Percentiles rank a stretch among this genome's conserved stretches.
Conservation (phyloP, 106 monocot species). For the Triglochin maritima region DNA sequence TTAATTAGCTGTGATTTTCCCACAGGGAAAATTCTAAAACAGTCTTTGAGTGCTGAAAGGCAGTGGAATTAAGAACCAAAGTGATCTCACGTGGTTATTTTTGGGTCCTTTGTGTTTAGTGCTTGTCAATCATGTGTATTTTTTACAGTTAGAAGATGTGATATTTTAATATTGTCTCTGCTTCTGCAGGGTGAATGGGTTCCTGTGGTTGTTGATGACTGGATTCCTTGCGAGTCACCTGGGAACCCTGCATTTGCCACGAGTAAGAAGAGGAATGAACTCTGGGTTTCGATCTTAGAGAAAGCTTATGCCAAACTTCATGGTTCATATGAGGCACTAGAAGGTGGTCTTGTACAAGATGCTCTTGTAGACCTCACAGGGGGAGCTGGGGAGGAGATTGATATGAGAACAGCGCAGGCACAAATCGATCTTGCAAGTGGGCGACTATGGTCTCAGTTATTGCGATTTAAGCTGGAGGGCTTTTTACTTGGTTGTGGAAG, state of each 20-base stretch:
- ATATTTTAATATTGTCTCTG: too few relatives aligned
- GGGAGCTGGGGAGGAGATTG: slow-evolving; percentile 98
- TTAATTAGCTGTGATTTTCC: too few relatives aligned
- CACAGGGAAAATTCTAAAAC: too few relatives aligned
- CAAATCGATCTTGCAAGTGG: slow-evolving; percentile 98
- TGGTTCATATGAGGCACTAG: slow-evolving; percentile 94
- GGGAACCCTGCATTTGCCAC: slow-evolving; percentile 98
- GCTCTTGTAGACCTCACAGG: slow-evolving; percentile 98
- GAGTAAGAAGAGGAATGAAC: slow-evolving; percentile 80
- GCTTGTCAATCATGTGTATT: too few relatives aligned
- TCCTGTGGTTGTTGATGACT: slow-evolving; percentile 94
- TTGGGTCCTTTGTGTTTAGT: too few relatives aligned
- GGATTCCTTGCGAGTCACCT: slow-evolving; percentile 94
- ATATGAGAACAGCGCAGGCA: slow-evolving; percentile 85
- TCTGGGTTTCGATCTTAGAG: slow-evolving; percentile 97
- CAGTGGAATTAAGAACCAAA: too few relatives aligned
- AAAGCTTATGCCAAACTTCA: slow-evolving; percentile 98
- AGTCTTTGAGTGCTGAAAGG: too few relatives aligned
- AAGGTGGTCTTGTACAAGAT: slow-evolving; percentile 99
- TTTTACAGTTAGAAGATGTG: too few relatives aligned
- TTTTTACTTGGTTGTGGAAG: slow-evolving; percentile 98
- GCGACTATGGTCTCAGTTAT: slow-evolving; percentile 90
- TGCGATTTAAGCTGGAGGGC: slow-evolving; percentile 87
- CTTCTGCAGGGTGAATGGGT: slow-evolving; percentile 93
- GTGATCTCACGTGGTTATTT: too few relatives aligned